Conservation (phyloP, 1,139 yeast species). For the Nadsonia starkeyi-henricii region DNA sequence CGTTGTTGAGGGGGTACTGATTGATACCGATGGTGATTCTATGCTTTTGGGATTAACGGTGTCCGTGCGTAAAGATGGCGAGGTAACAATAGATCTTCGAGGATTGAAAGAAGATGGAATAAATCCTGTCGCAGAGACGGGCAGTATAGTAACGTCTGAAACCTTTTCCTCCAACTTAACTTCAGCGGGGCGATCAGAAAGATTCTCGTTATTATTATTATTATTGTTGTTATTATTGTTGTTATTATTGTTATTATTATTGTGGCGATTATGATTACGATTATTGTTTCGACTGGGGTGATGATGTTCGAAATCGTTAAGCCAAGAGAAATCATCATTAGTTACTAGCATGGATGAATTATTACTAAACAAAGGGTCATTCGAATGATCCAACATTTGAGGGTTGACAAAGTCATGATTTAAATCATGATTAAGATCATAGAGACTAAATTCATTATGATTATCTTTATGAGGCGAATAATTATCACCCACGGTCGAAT, state of each 20-base stretch:
- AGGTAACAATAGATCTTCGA: too few species aligned
- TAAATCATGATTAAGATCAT: background rate
- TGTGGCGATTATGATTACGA: background rate
- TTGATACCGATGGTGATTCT: background rate
- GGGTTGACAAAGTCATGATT: conserved; percentile 21
- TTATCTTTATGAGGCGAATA: too few species aligned
- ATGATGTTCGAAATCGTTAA: conserved; percentile 6
- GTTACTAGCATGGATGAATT: background rate
- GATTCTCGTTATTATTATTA: too few species aligned
- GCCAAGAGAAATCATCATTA: conserved; percentile 10
- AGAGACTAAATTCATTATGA: too few species aligned
- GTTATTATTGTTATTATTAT: background rate
- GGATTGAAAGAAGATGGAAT: too few species aligned
- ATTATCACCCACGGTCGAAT: background rate
- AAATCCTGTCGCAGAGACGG: too few species aligned
- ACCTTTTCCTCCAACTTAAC: too few species aligned
- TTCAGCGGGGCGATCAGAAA: too few species aligned
- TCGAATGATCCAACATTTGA: conserved; percentile 15
- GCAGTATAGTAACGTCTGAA: too few species aligned
- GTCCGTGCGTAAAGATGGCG: too few species aligned
- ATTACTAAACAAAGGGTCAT: conserved; percentile 2
- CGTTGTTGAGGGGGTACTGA: background rate
- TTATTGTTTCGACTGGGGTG: conserved; percentile 2
- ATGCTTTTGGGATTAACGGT: background rate
- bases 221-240: background rate